A percentile compares a stretch with the other conserved stretches of the same genome.
Evolutionary conservation across 768 basidiomycete genomes (phyloP).

Genomic region (Leccinum pellstonianum): DNA sequence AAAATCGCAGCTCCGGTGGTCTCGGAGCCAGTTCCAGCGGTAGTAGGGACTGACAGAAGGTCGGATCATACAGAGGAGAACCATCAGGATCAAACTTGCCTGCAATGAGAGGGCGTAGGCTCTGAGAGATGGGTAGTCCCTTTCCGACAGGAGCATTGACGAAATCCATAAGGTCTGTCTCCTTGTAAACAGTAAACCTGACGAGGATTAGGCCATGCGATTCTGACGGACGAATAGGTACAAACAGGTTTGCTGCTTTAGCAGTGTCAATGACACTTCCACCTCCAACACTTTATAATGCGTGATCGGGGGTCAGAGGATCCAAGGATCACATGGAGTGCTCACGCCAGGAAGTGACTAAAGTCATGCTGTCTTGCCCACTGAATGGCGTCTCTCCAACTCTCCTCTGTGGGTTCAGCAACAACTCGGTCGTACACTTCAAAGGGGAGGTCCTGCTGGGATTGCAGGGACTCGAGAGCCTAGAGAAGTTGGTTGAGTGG

Average conservation of each 20-base stretch:
- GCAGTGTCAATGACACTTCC: constrained; percentile 95
- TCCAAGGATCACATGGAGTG: constrained; percentile 13
- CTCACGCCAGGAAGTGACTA: constrained; percentile 89
- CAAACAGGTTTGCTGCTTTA: constrained; percentile 88
- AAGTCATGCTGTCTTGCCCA: constrained; percentile 88
- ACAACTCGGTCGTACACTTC: constrained; percentile 80
- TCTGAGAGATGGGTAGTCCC: constrained; percentile 76
- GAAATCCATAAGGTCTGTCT: constrained; percentile 92
- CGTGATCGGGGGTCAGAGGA: not conserved
- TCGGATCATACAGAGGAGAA: constrained; percentile 1
- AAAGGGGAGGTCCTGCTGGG: constrained; percentile 72
- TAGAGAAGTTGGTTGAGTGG: constrained; percentile 27
- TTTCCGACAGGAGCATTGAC: constrained; percentile 96
- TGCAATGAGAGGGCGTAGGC: constrained; percentile 82
- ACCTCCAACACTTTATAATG: constrained; percentile 71
- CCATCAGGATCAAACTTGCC: constrained; percentile 36
- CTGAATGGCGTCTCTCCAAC: constrained; percentile 82
- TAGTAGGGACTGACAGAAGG: constrained; percentile 54
- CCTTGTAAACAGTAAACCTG: constrained; percentile 88
- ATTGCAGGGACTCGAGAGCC: constrained; percentile 79
- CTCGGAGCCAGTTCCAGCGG: constrained; percentile 89
- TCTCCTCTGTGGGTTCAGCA: constrained; percentile 90
- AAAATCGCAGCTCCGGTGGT: constrained; percentile 95
- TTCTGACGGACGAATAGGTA: not conserved
- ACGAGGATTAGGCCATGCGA: constrained; percentile 1